Evolutionary conservation across 1,139 yeast genomes (phyloP).

Genomic region (Casaregolazyma suthepensis): DNA sequence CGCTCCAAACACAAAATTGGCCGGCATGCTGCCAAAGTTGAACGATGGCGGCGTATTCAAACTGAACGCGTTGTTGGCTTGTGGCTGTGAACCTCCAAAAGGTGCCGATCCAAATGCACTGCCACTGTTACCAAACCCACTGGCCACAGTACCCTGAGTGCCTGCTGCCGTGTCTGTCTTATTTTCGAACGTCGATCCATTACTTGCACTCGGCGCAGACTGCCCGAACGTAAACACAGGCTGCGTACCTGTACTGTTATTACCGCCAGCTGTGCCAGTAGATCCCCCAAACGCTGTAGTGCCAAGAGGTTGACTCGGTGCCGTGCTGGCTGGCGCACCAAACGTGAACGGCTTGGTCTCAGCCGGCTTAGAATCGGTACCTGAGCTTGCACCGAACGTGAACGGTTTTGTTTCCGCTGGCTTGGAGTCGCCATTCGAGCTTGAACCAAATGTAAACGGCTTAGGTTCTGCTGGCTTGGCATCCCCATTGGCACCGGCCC

Average conservation of each 20-base stretch:
- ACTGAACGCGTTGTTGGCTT: not conserved
- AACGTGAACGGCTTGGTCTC: constrained; percentile 7
- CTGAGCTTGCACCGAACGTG: constrained; percentile 1
- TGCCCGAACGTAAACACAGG: not conserved
- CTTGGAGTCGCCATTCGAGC: not conserved
- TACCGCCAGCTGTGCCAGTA: not conserved
- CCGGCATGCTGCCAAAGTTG: constrained; percentile 4
- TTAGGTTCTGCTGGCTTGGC: not conserved
- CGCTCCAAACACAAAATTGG: constrained; percentile 1
- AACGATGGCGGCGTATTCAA: constrained; percentile 4
- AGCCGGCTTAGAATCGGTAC: constrained; percentile 1
- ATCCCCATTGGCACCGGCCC: not conserved
- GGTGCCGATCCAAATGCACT: constrained; percentile 5
- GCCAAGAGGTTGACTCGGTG: not conserved
- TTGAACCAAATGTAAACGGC: constrained; percentile 4
- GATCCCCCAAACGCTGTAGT: not conserved
- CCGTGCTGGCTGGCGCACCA: not conserved
- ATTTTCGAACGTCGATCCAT: constrained; percentile 6
- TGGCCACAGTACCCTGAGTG: not conserved
- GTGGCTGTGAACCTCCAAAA: not conserved
- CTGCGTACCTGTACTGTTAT: not conserved
- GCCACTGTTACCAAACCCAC: constrained; percentile 4
- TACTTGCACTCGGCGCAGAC: not conserved
- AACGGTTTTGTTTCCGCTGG: not conserved
- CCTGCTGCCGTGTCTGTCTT: not conserved